Evolutionary conservation across 371 early-diverging fungal genomes (phyloP), one percentile per base, ranked within the genome.

Genomic region (Syncephalastrum sp.): DNA sequence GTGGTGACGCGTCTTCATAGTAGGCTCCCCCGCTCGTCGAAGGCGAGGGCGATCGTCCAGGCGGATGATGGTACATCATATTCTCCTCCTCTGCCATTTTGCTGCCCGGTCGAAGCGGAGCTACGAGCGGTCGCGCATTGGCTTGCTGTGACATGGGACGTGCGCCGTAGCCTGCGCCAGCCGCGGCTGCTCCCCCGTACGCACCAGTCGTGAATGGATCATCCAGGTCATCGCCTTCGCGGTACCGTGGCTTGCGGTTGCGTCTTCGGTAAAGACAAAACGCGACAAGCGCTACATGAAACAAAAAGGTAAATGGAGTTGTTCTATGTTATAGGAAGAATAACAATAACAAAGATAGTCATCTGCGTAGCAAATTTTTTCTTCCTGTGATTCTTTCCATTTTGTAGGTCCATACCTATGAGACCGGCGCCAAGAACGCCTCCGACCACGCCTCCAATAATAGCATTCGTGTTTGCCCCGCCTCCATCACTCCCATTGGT

Each of bases 91-190:
- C 56, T 19, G 21, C 56, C 38, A 47, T 48, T 48, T 56, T 56
- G 47, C 56, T 56, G 12, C 33, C 56, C 2, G 56, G 56, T 41
- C 56, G 19, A 15, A 56, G 38, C 12, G 56, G 56, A 7, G 56
- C 56, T 12, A 56, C 56, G 17, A 56, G 47, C 23, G 56, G 56
- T 14, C 56, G 56, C 19, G 56, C 56, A 48, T 56, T 56, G 38
- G 38, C 38, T 33, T 33, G 38, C 38, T 33, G 38, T 8, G 38
- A 29, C 13, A 27, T 24, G 17, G 33, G 48, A 14, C 48, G 48
- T 16, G 56, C 25, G 19, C 56, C 45, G 47, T 27, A 24, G 4
- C 48, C 17, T 19, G 48, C 41, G 21, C 21, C 47, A 21, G 38
- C 33, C 33, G 56, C n/a, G 29, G 47, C 21, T 17, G 47, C 38